Base-by-base conservation (phyloP, 169 alveolate species). In the Blepharisma undulans region DNA sequence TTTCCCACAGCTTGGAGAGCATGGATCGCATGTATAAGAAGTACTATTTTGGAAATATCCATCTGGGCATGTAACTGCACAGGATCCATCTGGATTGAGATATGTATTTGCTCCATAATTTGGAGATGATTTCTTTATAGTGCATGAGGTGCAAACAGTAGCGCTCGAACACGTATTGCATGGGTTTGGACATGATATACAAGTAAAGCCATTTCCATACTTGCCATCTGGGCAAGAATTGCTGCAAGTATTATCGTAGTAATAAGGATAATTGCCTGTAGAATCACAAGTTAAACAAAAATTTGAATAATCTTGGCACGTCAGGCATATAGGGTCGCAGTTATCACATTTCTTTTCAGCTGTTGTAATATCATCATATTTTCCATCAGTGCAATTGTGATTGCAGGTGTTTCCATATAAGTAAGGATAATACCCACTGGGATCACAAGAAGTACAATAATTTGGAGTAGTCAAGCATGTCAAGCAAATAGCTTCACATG, bases 361-460 rank as follows among this genome's bases (percentile, higher is more conserved):
- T 27, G 91, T 86, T 86, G 91, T 61, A 27, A 36, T 36, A 86
- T 60, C 48, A 27, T 86, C 91, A 48, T n/a, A n/a, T 29, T 86
- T 21, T 14, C 91, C 91, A 86, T n/a, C 8, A 21, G 59, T 71
- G 36, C 91, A 86, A 25, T 25, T 48, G 7, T 34, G 3, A 48
- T 86, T 86, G 84, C 91, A 86, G 66, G 91, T 86, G 72, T 86
- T 85, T 1, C 72, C 29, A 36, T 86, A 3, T 27, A 66, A 48
- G 72, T 86, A 86, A 29, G 91, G 91, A 72, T 61, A 32, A 3
- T 1, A 22, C 18, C 84, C 80, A 32, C 19, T 36, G 19, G 91
- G 61, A n/a, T 27, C 48, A 72, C 91, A 86, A 16, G 72, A 25
- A 4, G 27, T 72, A 27, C 91, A 86, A 21, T 86, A 61, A 16